Percentiles rank a stretch among this genome's conserved stretches.
Conservation (phyloP, 352 stramenopile species). For the Pythium rhizo-oryzae region DNA sequence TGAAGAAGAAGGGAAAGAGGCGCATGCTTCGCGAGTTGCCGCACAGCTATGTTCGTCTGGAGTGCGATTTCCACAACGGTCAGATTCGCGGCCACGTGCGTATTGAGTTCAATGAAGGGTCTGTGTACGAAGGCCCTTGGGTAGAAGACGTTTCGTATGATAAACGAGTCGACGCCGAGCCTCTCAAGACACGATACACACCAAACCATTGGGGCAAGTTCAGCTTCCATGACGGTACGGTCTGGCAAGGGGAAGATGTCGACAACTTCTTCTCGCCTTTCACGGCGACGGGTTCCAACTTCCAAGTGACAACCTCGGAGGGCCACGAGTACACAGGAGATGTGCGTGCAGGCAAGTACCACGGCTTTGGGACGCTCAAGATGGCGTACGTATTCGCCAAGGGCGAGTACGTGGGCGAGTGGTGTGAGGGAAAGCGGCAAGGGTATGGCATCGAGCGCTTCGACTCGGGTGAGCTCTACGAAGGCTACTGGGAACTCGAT, state of each 20-base stretch:
- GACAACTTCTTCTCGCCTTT: conserved; percentile 87
- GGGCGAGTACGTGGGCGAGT: conserved; percentile 84
- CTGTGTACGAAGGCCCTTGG: conserved; percentile 81
- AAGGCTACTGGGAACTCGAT: conserved; percentile 76
- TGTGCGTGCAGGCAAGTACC: conserved; percentile 59
- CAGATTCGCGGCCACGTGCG: conserved; percentile 60
- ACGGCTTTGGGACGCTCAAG: conserved; percentile 71
- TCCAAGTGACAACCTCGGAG: conserved; percentile 54
- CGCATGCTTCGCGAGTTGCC: conserved; percentile 43
- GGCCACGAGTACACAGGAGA: conserved; percentile 58
- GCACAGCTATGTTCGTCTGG: conserved; percentile 69
- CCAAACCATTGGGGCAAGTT: conserved; percentile 76
- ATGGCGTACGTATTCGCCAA: conserved; percentile 60
- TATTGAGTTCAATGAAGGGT: conserved; percentile 82
- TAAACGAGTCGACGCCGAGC: conserved; percentile 48
- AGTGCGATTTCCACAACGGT: conserved; percentile 75
- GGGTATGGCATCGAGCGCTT: conserved; percentile 85
- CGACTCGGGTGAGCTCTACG: conserved; percentile 72
- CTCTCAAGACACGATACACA: conserved; percentile 51
- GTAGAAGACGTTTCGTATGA: conserved; percentile 60
- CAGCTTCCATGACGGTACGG: conserved; percentile 61
- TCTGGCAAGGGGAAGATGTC: conserved; percentile 77
- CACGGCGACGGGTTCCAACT: conserved; percentile 56
- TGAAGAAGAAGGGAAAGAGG: conserved; percentile 15
- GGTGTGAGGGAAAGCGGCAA: conserved; percentile 74